phyloP scores from a whole-genome alignment of 2,329 filamentous ascomycete genomes.

The Fusarium sp. region DNA sequence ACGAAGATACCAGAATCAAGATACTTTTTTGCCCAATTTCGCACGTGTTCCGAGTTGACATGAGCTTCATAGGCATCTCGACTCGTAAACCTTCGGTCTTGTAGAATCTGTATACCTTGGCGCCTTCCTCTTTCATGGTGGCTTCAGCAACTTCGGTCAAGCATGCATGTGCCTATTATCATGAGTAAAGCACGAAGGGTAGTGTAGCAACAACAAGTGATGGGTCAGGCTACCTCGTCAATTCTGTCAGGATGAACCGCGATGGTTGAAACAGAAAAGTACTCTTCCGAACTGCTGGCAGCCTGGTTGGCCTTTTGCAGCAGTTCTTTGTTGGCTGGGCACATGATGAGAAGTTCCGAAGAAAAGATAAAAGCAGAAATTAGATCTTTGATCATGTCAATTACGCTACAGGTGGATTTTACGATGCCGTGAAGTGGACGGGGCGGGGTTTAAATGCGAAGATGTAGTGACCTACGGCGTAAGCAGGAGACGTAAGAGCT shows the following conservation, averaged over 20 bases:
- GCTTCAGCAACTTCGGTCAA: constrained; percentile 16
- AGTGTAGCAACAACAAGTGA: fast-evolving
- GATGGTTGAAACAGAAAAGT: constrained; percentile 20
- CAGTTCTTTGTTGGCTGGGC: background rate
- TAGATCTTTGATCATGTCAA: background rate
- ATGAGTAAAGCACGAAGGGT: background rate
- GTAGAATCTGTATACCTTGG: constrained; percentile 26
- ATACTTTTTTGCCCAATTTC: constrained; percentile 20
- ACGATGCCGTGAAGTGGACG: background rate
- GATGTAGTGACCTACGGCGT: background rate
- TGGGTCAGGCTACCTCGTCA: background rate
- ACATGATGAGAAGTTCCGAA: fast-evolving
- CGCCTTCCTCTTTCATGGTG: background rate
- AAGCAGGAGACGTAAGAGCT: background rate
- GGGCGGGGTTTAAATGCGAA: background rate
- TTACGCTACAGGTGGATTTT: too few relatives aligned
- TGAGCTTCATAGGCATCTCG: constrained; percentile 14
- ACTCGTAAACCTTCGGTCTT: constrained; percentile 13
- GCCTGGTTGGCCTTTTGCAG: background rate
- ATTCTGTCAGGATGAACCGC: constrained; percentile 4
- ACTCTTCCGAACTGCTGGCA: background rate
- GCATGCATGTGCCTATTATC: background rate
- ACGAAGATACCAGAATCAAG: constrained; percentile 20
- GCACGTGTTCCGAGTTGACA: constrained; percentile 16
- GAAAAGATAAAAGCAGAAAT: fast-evolving